Conservation (phyloP, 2,329 filamentous ascomycete genomes). For the Stagonosporopsis rhizophila region DNA sequence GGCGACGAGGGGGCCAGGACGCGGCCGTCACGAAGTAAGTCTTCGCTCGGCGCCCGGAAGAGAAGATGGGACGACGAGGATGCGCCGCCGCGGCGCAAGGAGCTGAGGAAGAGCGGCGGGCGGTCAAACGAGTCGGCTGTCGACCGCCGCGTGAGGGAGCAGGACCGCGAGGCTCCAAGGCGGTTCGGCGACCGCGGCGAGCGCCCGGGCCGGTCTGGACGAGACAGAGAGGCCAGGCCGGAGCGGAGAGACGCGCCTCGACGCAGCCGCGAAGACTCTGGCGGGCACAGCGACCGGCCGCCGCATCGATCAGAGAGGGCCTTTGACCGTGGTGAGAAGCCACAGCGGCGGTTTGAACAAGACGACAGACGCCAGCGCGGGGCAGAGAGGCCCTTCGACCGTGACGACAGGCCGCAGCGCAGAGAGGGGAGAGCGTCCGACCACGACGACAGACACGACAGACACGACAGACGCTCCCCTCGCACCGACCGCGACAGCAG, state of each 20-base stretch:
- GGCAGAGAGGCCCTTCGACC: not conserved
- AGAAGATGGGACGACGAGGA: slow-evolving; percentile 17
- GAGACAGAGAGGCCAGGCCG: not conserved
- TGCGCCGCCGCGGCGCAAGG: slow-evolving; percentile 12
- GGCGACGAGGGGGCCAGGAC: slow-evolving; percentile 1
- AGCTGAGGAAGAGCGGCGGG: slow-evolving; percentile 12
- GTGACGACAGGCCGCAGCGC: not conserved
- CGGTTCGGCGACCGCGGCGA: not conserved
- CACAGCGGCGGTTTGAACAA: not conserved
- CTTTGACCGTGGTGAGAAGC: not conserved
- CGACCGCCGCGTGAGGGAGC: slow-evolving; percentile 9
- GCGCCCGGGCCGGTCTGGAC: not conserved
- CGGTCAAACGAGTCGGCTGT: slow-evolving; percentile 10
- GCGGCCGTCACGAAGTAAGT: slow-evolving; percentile 17
- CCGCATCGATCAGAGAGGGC: not conserved
- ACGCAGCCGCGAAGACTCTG: not conserved
- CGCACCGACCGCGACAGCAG: slow-evolving; percentile 8
- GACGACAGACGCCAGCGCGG: not conserved
- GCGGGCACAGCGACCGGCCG: not conserved
- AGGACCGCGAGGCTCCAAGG: slow-evolving; percentile 5
- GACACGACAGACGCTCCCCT: slow-evolving; percentile 5
- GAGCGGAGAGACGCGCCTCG: slow-evolving; percentile 7
- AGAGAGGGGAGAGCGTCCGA: not conserved
- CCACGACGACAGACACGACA: slow-evolving; percentile 3
- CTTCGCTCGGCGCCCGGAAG: slow-evolving; percentile 12